These are phyloP conservation scores for Erigeron philadelphicus DNA, from an alignment of 140 eudicot genomes.

Conservation along the genomic window DNA sequence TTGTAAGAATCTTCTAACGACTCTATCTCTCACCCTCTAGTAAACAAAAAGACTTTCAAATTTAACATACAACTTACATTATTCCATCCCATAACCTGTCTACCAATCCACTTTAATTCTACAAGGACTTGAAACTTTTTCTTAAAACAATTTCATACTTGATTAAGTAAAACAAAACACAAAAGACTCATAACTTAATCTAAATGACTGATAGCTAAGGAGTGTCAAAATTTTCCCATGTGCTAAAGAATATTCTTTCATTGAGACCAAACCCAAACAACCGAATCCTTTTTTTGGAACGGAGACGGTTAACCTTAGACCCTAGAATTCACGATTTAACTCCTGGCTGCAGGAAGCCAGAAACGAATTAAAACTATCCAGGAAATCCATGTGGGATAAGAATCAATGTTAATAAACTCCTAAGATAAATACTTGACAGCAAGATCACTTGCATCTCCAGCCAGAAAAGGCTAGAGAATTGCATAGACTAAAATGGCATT, in stretches of 20 bases:
- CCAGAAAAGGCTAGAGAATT: neutral
- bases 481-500: neutral
- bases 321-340: neutral
- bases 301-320: neutral
- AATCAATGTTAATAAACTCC: no score
- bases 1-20: neutral
- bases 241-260: neutral
- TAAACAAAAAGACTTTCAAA: neutral
- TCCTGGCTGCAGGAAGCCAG: conserved; percentile 1
- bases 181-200: neutral
- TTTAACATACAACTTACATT: neutral
- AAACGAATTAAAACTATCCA: neutral
- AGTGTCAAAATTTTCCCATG: neutral
- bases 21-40: neutral
- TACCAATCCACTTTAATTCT: neutral
- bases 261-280: neutral
- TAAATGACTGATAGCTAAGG: neutral
- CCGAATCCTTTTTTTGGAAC: neutral
- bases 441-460: neutral
- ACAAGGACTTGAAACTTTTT: neutral
- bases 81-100: neutral
- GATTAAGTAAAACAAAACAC: neutral
- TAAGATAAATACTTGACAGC: no score
- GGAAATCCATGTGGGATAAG: neutral
- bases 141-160: neutral